Evolutionary conservation across 257 asterid genomes (phyloP), one percentile per base, ranked within the genome.

Genomic region (Rehmannia glutinosa): DNA sequence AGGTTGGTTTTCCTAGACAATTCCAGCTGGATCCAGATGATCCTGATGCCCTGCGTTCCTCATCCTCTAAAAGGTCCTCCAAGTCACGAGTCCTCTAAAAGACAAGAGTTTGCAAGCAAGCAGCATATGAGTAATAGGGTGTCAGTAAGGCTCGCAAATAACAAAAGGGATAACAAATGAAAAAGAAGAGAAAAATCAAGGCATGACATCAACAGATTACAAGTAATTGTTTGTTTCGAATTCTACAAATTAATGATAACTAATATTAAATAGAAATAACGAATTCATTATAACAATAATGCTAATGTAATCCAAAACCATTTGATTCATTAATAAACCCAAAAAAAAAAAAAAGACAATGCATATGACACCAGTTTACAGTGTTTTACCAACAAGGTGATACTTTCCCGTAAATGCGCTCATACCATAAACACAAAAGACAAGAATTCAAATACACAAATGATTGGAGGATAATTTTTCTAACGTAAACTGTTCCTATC

Each of bases 21-120:
- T 73, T 73, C 58, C 32, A 50, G 64, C 60, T 42, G 57, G 81
- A 62, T 62, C 76, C 41, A 54, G 45, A 55, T 46, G 75, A 53
- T 59, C 78, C 83, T 25, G 87, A 81, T 16, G 78, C 67, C 70
- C 75, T 77, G 68, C 52, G 60, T 72, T 82, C 79, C 70, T 20
- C 47, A 39, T 75, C 73, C 61, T 55, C 78, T 61, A 78, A 65
- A 50, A 77, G 72, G 69, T 68, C 77, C 81, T 90, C 88, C 72
- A 89, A 52, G 70, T 78, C 71, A 69, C 8, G 56, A 56, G 80
- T 81, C 79, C 87, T 83, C 97, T 93, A 45, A 41, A 74, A 64
- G 74, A 66, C 21, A 75, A 72, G 39, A 70, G 64, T 52, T 71
- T 62, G 51, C n/a, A n/a, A n/a, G n/a, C n/a, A n/a, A n/a, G n/a